Conservation (phyloP, 495 filamentous ascomycete species). For the Penicillium manginii region DNA sequence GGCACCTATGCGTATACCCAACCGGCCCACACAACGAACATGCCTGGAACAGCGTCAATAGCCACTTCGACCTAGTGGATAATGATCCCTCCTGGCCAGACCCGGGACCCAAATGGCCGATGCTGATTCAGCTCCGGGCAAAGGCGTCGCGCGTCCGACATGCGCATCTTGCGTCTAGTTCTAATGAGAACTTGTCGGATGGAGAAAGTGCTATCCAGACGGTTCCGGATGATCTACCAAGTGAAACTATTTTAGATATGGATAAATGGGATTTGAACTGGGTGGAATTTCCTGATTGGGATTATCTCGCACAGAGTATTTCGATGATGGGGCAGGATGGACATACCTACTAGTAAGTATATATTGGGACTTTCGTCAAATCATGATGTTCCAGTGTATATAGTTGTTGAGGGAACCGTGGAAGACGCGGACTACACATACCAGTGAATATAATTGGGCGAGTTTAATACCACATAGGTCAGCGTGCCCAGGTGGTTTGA, state of each 20-base stretch:
- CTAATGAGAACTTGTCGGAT: background rate
- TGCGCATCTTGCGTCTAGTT: slow-evolving; percentile 7
- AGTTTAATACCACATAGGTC: too few species aligned
- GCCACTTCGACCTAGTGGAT: slow-evolving; percentile 21
- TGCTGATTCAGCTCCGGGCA: slow-evolving; percentile 26
- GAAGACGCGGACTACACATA: too few species aligned
- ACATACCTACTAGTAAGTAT: too few species aligned
- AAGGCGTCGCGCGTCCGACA: slow-evolving; percentile 31
- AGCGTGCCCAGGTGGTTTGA: too few species aligned
- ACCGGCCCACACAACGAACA: slow-evolving; percentile 16
- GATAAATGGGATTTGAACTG: slow-evolving; percentile 24
- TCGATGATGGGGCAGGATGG: slow-evolving; percentile 17
- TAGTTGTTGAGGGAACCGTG: too few species aligned
- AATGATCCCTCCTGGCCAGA: slow-evolving; percentile 17
- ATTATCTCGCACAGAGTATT: slow-evolving; percentile 26
- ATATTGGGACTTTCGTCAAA: too few species aligned
- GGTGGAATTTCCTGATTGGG: slow-evolving; percentile 29
- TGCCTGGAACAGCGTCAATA: slow-evolving; percentile 28
- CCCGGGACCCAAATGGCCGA: slow-evolving; percentile 27
- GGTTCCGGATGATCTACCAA: slow-evolving; percentile 2
- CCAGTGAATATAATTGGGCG: too few species aligned
- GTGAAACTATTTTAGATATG: slow-evolving; percentile 15
- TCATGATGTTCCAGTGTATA: too few species aligned
- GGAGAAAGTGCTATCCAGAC: background rate
- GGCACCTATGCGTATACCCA: slow-evolving; percentile 36